Conservation (phyloP, 225 moss, liverwort and hornwort species). For the Sphagnum contortum region DNA sequence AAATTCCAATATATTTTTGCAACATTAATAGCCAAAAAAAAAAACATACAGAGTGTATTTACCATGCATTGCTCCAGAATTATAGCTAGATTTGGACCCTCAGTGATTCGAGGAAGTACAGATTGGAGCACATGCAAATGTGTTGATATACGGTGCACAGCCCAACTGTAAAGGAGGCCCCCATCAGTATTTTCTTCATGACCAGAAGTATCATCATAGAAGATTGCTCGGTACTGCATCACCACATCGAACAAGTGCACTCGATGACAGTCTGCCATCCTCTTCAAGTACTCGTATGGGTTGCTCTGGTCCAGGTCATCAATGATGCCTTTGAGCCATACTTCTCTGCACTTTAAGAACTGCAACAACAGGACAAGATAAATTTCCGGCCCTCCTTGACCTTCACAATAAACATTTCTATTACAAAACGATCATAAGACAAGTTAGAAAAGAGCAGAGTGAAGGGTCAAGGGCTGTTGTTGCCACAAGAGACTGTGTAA, state of each 20-base stretch:
- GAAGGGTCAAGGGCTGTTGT: too few relatives aligned
- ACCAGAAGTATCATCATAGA: constrained; percentile 88
- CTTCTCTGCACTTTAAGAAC: constrained; percentile 99
- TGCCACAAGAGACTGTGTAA: too few relatives aligned
- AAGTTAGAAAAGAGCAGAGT: too few relatives aligned
- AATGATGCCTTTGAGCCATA: constrained; percentile 88
- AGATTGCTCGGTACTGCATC: constrained; percentile 95
- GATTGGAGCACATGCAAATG: constrained; percentile 81
- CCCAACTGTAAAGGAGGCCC: constrained; percentile 96
- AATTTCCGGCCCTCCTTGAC: too few relatives aligned
- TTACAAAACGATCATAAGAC: neutral
- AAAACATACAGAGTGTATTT: constrained; percentile 12
- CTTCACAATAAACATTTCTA: neutral
- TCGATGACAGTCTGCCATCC: constrained; percentile 87
- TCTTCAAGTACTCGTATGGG: constrained; percentile 92
- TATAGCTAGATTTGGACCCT: constrained; percentile 78
- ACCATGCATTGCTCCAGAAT: constrained; percentile 98
- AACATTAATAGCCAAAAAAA: too few relatives aligned
- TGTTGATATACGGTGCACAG: constrained; percentile 86
- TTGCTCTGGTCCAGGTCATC: constrained; percentile 95
- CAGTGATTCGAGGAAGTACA: constrained; percentile 78
- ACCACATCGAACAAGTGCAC: constrained; percentile 98
- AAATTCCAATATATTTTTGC: too few relatives aligned
- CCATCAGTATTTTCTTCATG: constrained; percentile 91
- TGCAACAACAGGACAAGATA: constrained; percentile 35